Evolutionary conservation across 176 grass and related monocot genomes (phyloP).

Genomic region (maize (Zea mays)): Zm-B73-REFERENCE-NAM-5.0 NC_050105.1:136639501-136640000

Average conservation of each 20-base stretch:
- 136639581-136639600: not conserved
- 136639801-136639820: not conserved
- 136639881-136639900: not conserved
- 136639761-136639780: not conserved
- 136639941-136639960: not conserved
- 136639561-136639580: not conserved
- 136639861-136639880: not conserved
- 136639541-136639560: constrained; percentile 3
- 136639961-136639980: not conserved
- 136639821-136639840: not conserved
- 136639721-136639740: not conserved
- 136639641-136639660: not conserved
- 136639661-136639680: not conserved
- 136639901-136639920: not conserved
- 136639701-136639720: not conserved
- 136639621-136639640: not conserved
- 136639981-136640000: not conserved
- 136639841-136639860: not conserved
- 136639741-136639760: constrained; percentile 15
- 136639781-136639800: not conserved
- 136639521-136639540: not conserved
- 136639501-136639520: not conserved
- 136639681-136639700: not conserved
- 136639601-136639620: not conserved
- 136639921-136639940: not conserved